These are phyloP conservation scores for Diplotaxis tenuifolia DNA, from an alignment of 345 rosid genomes.

Conservation along the genomic window DNA sequence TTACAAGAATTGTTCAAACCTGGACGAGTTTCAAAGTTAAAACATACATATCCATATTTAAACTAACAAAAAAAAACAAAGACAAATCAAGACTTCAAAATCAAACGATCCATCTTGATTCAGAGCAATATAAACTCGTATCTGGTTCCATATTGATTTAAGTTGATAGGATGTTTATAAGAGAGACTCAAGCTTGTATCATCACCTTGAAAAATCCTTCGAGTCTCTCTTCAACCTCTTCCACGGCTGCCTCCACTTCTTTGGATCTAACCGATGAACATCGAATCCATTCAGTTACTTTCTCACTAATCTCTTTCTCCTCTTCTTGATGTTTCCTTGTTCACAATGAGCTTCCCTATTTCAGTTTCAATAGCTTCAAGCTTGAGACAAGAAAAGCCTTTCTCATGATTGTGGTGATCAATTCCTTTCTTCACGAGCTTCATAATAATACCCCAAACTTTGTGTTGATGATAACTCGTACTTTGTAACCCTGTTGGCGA, in stretches of 20 bases:
- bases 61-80: not conserved
- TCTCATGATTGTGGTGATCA: not conserved
- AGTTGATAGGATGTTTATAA: constrained; percentile 56
- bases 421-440: not conserved
- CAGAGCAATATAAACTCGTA: constrained; percentile 6
- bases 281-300: not conserved
- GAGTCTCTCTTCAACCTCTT: constrained; percentile 51
- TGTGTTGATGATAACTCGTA: not conserved
- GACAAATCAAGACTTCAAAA: not conserved
- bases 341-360: not conserved
- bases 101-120: not conserved
- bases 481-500: not conserved
- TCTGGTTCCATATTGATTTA: constrained; percentile 1
- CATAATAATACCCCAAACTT: not conserved
- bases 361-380: not conserved
- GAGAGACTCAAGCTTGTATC: constrained; percentile 56
- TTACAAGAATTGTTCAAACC: constrained; percentile 21
- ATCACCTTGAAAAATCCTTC: constrained; percentile 57
- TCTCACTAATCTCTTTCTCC: not conserved
- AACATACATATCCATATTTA: constrained; percentile 25
- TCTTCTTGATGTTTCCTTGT: not conserved
- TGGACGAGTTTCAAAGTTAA: constrained; percentile 28
- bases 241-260: constrained; percentile 42
- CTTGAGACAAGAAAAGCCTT: not conserved
- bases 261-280: constrained; percentile 39